Evolutionary conservation across 768 basidiomycete genomes (phyloP).

Genomic region (Galerina sulciceps): DNA sequence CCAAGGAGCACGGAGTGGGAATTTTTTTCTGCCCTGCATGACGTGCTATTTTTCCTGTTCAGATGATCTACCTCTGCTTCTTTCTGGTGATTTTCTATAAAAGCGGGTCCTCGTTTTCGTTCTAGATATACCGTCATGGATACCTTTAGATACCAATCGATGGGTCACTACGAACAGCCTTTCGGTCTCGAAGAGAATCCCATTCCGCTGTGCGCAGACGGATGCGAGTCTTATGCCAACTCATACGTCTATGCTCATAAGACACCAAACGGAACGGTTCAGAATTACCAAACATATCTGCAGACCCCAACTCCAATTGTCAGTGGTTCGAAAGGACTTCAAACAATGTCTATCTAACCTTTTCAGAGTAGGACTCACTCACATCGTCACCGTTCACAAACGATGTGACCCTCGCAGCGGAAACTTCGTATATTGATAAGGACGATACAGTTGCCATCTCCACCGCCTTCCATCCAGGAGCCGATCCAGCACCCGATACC

Average conservation of each 20-base stretch:
- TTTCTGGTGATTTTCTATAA: not conserved
- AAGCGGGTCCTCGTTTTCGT: not conserved
- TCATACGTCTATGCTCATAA: not conserved
- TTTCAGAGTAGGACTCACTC: not conserved
- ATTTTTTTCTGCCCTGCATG: not conserved
- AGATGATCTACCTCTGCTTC: constrained; percentile 2
- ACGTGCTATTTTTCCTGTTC: constrained; percentile 1
- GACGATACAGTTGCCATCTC: constrained; percentile 25
- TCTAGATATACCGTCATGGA: not conserved
- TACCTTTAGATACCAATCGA: not conserved
- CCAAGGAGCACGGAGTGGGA: constrained; percentile 11
- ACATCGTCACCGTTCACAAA: not conserved
- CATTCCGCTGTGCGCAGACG: not conserved
- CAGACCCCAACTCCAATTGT: not conserved
- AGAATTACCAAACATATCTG: not conserved
- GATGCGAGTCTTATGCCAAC: not conserved
- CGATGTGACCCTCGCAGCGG: not conserved
- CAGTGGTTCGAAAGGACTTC: not conserved
- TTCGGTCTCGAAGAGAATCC: not conserved
- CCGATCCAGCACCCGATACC: constrained; percentile 21
- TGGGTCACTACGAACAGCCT: not conserved
- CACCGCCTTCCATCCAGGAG: constrained; percentile 30
- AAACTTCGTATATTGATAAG: not conserved
- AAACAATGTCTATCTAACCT: not conserved
- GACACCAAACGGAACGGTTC: not conserved